Conservation (phyloP, 208 protist genomes). For the Wallacemonas sp. region DNA sequence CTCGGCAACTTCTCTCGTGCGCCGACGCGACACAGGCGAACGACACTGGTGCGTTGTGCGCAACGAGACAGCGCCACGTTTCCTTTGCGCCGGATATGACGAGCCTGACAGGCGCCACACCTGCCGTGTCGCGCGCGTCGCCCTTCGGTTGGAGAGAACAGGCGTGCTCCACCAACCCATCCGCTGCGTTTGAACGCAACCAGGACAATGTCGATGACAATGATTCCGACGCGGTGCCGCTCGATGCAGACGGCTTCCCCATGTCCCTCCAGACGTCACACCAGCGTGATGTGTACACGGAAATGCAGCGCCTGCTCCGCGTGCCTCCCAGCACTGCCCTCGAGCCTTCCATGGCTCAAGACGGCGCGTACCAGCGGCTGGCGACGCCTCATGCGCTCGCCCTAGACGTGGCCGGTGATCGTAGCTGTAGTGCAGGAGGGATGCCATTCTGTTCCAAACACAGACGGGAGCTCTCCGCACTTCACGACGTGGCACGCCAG, state of each 20-base stretch:
- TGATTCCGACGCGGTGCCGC: neutral
- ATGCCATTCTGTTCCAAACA: neutral
- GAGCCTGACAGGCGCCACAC: too few relatives aligned
- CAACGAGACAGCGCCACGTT: too few relatives aligned
- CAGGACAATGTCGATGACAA: neutral
- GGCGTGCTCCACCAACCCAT: too few relatives aligned
- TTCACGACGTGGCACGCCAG: slow-evolving; percentile 28
- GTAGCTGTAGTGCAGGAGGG: neutral
- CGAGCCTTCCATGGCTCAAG: neutral
- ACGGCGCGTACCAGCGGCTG: too few relatives aligned
- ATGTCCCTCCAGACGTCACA: slow-evolving; percentile 9
- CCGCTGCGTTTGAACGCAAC: neutral
- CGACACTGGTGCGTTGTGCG: too few relatives aligned
- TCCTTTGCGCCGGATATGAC: too few relatives aligned
- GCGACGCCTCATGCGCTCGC: too few relatives aligned
- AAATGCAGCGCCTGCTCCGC: slow-evolving; percentile 35
- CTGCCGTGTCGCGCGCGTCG: too few relatives aligned
- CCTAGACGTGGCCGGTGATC: neutral
- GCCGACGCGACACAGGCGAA: neutral
- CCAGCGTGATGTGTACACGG: slow-evolving; percentile 36
- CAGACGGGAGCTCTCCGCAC: slow-evolving; percentile 1
- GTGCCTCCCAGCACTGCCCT: neutral
- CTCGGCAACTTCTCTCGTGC: neutral
- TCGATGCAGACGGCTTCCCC: slow-evolving; percentile 13
- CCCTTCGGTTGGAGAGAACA: too few relatives aligned